Evolutionary conservation across 345 rosid genomes (phyloP).

Genomic region (Eucalyptus caleyi): DNA sequence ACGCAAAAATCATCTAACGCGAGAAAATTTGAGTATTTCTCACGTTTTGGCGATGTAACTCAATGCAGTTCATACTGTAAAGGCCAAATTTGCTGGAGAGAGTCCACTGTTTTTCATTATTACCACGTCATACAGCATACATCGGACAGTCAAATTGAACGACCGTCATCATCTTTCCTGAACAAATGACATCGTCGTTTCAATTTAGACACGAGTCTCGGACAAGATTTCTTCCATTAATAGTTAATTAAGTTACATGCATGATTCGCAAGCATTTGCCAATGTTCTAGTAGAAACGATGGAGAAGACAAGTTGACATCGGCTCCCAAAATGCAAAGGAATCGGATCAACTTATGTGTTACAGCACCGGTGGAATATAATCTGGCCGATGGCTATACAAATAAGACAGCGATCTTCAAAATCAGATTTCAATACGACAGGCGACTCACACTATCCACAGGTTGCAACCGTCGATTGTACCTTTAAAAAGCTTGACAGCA

Average conservation of each 20-base stretch:
- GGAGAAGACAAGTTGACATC: not conserved
- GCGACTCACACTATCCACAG: not conserved
- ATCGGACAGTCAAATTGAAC: not conserved
- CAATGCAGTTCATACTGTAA: not conserved
- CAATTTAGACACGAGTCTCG: not conserved
- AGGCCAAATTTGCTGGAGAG: not conserved
- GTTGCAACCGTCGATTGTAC: not conserved
- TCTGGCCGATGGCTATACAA: not conserved
- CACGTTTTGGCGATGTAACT: not conserved
- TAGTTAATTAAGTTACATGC: not conserved
- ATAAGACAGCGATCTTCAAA: not conserved
- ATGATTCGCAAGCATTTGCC: not conserved
- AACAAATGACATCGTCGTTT: not conserved
- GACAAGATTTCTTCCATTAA: not conserved
- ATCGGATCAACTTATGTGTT: not conserved
- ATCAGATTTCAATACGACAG: not conserved
- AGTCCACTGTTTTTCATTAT: not conserved
- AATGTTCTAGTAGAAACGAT: not conserved
- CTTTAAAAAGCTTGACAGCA: not conserved
- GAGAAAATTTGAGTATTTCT: not conserved
- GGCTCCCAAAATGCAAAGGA: not conserved
- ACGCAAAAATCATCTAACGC: not conserved
- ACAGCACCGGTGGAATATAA: not conserved
- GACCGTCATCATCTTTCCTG: not conserved
- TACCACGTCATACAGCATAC: not conserved